Conservation (phyloP, 2,329 filamentous ascomycete species). For the Alternaria ethzedia region DNA sequence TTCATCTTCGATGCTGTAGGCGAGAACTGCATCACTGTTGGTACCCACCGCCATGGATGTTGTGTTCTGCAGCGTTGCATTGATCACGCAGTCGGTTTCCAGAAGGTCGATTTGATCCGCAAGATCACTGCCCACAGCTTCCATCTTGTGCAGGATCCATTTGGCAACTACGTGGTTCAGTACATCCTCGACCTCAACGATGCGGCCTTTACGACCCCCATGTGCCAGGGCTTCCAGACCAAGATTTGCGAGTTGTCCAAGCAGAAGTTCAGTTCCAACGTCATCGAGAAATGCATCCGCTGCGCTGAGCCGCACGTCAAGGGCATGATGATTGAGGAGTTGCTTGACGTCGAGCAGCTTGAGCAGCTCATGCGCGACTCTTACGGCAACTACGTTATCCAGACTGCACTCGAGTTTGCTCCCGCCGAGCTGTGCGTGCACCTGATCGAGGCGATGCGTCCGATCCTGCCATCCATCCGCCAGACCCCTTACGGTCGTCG, state of each 20-base stretch:
- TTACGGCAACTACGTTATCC: slow-evolving; percentile 97
- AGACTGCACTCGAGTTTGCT: slow-evolving; percentile 71
- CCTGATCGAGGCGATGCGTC: slow-evolving; percentile 84
- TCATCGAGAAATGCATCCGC: slow-evolving; percentile 90
- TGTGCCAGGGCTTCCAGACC: slow-evolving; percentile 80
- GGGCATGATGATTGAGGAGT: slow-evolving; percentile 83
- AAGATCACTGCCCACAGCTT: slow-evolving; percentile 91
- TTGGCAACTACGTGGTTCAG: slow-evolving; percentile 98
- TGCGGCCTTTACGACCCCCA: slow-evolving; percentile 82
- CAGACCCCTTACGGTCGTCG: slow-evolving; percentile 93
- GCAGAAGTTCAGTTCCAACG: slow-evolving; percentile 99
- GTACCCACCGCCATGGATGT: slow-evolving; percentile 96
- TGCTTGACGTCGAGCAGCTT: slow-evolving; percentile 75
- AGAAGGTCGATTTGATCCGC: slow-evolving; percentile 85
- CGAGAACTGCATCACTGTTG: slow-evolving; percentile 83
- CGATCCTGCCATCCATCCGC: slow-evolving; percentile 82
- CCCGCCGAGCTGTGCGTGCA: slow-evolving; percentile 50
- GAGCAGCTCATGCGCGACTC: slow-evolving; percentile 89
- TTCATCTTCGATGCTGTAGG: slow-evolving; percentile 98
- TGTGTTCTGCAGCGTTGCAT: slow-evolving; percentile 98
- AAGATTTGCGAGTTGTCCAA: slow-evolving; percentile 77
- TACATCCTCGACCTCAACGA: slow-evolving; percentile 97
- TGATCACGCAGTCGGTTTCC: slow-evolving; percentile 88
- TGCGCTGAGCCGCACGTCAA: slow-evolving; percentile 78
- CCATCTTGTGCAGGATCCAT: slow-evolving; percentile 90